Base-by-base conservation (phyloP, 768 basidiomycete species). In the Lactifluus rugatus region DNA sequence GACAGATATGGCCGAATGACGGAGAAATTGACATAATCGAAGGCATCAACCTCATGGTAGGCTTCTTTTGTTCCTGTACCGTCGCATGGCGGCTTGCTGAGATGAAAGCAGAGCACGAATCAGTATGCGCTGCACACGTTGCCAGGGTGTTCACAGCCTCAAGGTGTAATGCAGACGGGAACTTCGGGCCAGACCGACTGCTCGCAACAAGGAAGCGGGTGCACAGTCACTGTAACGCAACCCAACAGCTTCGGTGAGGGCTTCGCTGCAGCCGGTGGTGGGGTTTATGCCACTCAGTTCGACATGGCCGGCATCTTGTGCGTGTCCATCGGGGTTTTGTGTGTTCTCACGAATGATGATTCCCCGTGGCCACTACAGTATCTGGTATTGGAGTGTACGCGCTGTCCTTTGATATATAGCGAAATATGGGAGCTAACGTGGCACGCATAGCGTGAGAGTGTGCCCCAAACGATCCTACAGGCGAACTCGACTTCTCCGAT, bases 251-350 rank as follows among this genome's bases (percentile, higher is more conserved):
- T 70, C 56, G 73, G 73, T 5, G 64, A 62, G n/a, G 71, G 68
- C 5, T 81, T 81, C 60, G 74, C 74, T 7, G 54, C 67, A 2
- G 75, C 72, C 2, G 81, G 82, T n/a, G 83, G 83, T 6, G 83
- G 83, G 5, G 81, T 84, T 1, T 91, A 75, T 69, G 85, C 85
- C 2, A 76, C 83, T 3, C 85, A 87, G 64, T 83, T 87, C 60
- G 86, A 86, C 50, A 72, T 75, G 6, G 67, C 76, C 1, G 84
- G 80, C 19, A 73, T 81, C 39, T 78, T 68, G 74, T 77, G 62
- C 67, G 77, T n/a, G n/a, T 65, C 26, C 26, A 19, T 49, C 9
- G 31, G 2, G 1, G 2, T 16, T 42, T 14, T 48, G 41, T 23
- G 47, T 11, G 5, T 21, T 48, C 39, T 26, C 23, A 19, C 39